Conservation (phyloP, 306 rosid genomes). For the Acacia confusa region DNA sequence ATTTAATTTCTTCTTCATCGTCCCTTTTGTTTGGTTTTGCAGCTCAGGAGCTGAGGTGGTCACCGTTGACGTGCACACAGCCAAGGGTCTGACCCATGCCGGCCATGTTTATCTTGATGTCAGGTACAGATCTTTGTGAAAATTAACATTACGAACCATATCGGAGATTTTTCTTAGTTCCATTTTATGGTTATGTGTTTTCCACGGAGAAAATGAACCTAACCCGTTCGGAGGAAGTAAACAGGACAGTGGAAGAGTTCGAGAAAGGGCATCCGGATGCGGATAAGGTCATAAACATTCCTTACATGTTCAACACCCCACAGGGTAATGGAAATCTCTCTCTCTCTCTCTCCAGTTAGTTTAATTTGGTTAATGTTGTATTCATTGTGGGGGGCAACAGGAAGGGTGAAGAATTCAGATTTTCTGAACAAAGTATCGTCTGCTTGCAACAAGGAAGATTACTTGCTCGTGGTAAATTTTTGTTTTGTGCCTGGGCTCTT, state of each 20-base stretch:
- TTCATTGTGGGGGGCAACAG: slow-evolving; percentile 30
- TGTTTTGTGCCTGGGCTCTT: neutral
- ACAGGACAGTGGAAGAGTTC: slow-evolving; percentile 82
- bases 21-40: slow-evolving; percentile 21
- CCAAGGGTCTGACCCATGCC: slow-evolving; percentile 53
- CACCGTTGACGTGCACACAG: slow-evolving; percentile 63
- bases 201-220: neutral
- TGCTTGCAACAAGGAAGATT: slow-evolving; percentile 63
- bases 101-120: slow-evolving; percentile 76
- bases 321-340: slow-evolving; percentile 43
- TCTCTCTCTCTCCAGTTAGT: neutral
- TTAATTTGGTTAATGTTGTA: neutral
- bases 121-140: slow-evolving; percentile 42
- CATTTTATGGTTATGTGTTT: neutral
- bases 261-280: slow-evolving; percentile 60
- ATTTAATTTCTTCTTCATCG: slow-evolving; percentile 32
- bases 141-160: neutral
- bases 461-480: slow-evolving; percentile 63
- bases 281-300: slow-evolving; percentile 67
- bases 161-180: neutral
- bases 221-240: slow-evolving; percentile 1
- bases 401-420: slow-evolving; percentile 65
- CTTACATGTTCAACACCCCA: slow-evolving; percentile 64
- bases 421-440: slow-evolving; percentile 60
- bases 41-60: slow-evolving; percentile 53